phyloP scores from a whole-genome alignment of 495 filamentous ascomycete genomes.

The Aspergillus coremiiformis region DNA sequence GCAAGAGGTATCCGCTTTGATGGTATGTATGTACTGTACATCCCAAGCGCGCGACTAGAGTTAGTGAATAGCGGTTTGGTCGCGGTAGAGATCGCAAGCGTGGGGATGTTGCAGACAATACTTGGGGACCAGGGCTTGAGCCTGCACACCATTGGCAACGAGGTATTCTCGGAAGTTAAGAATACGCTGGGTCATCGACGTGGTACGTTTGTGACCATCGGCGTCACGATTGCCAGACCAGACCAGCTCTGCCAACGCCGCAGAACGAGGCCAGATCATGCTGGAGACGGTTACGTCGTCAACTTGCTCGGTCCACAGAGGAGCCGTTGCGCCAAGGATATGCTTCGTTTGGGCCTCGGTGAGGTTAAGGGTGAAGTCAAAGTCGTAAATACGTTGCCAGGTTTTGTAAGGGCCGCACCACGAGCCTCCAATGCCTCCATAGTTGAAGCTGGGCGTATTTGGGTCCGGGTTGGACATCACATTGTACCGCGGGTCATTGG shows the following conservation, averaged over 20 bases:
- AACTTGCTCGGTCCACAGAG: slow-evolving; percentile 49
- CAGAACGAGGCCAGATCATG: slow-evolving; percentile 49
- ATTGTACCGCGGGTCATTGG: slow-evolving; percentile 49
- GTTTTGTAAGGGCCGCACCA: slow-evolving; percentile 56
- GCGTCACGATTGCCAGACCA: slow-evolving; percentile 49
- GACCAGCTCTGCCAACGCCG: slow-evolving; percentile 46
- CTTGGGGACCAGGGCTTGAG: slow-evolving; percentile 43
- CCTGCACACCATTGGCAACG: slow-evolving; percentile 45
- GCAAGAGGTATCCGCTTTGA: background rate
- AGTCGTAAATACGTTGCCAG: slow-evolving; percentile 56
- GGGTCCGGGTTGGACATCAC: slow-evolving; percentile 40
- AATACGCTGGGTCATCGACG: slow-evolving; percentile 45
- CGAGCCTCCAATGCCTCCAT: slow-evolving; percentile 43
- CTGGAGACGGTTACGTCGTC: slow-evolving; percentile 44
- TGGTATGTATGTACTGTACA: background rate
- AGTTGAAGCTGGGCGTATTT: slow-evolving; percentile 45
- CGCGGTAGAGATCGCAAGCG: slow-evolving; percentile 45
- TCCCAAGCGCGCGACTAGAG: background rate
- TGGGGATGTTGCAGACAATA: slow-evolving; percentile 51
- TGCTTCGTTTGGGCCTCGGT: slow-evolving; percentile 37
- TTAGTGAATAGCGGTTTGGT: slow-evolving; percentile 38
- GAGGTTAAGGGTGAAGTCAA: slow-evolving; percentile 47
- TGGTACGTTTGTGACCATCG: slow-evolving; percentile 42
- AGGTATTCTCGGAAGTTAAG: slow-evolving; percentile 54
- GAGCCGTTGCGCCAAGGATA: slow-evolving; percentile 43